phyloP scores from a whole-genome alignment of 1,139 yeast species.

The Diutina ranongensis region DNA sequence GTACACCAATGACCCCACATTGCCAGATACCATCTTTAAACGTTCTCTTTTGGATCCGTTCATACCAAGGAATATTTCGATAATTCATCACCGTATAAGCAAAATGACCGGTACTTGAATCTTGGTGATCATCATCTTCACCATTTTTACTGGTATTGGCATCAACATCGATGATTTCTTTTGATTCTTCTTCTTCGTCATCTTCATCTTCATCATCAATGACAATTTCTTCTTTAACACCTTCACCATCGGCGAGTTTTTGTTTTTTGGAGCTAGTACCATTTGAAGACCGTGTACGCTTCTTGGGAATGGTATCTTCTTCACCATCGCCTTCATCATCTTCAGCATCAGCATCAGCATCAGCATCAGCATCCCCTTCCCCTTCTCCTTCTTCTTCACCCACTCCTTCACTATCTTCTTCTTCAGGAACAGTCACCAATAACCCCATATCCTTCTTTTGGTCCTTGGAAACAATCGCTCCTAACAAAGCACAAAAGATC shows the following conservation, averaged over 20 bases:
- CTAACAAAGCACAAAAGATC: conserved; percentile 55
- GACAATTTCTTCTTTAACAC: conserved; percentile 13
- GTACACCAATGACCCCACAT: conserved; percentile 59
- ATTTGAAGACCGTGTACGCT: too few relatives aligned
- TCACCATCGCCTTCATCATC: not conserved
- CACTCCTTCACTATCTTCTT: not conserved
- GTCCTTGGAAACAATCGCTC: conserved; percentile 31
- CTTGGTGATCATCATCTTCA: conserved; percentile 8
- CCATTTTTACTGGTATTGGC: conserved; percentile 6
- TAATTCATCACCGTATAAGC: conserved; percentile 50
- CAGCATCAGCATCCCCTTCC: not conserved
- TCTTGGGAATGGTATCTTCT: not conserved
- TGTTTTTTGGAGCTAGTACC: conserved; percentile 2
- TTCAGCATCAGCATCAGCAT: not conserved
- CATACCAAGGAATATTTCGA: conserved; percentile 64
- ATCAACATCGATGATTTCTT: conserved; percentile 1
- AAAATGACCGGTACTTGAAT: conserved; percentile 31
- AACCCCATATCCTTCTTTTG: not conserved
- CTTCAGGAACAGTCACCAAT: not conserved
- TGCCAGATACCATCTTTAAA: conserved; percentile 87
- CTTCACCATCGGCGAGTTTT: conserved; percentile 10
- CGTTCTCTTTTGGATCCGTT: conserved; percentile 58
- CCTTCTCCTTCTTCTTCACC: not conserved
- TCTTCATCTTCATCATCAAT: conserved; percentile 19
- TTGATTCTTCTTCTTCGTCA: conserved; percentile 8